phyloP scores from a whole-genome alignment of 2,329 filamentous ascomycete species.

The Albifimbria verrucaria region DNA sequence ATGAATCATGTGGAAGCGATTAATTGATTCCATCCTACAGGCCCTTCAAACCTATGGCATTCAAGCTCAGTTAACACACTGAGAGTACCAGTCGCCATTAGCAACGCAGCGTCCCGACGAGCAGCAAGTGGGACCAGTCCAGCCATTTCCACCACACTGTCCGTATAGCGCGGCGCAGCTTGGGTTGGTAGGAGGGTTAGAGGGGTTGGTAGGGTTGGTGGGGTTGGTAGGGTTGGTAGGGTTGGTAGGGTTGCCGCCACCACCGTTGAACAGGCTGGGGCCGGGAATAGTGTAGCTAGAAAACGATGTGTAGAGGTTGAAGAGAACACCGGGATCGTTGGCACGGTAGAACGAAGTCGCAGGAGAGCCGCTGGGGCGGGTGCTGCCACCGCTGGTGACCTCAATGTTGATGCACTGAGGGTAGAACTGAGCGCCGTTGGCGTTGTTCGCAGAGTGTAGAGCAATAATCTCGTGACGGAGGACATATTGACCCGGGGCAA shows the following conservation, averaged over 20 bases:
- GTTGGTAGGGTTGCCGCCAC: too few species aligned
- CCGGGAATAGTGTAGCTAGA: constrained; percentile 28
- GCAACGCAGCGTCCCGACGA: neutral
- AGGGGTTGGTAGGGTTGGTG: too few species aligned
- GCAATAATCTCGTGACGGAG: constrained; percentile 52
- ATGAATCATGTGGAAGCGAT: too few species aligned
- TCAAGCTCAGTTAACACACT: too few species aligned
- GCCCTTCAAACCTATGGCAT: too few species aligned
- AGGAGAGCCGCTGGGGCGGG: constrained; percentile 18
- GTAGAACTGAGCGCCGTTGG: constrained; percentile 48
- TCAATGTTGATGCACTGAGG: too few species aligned
- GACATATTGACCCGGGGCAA: constrained; percentile 41
- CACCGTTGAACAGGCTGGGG: constrained; percentile 12
- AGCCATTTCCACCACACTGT: neutral
- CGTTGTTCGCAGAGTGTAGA: constrained; percentile 37
- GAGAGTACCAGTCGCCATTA: neutral
- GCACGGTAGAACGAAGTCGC: constrained; percentile 31
- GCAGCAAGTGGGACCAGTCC: neutral
- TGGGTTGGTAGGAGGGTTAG: neutral
- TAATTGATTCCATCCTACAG: too few species aligned
- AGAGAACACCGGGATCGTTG: constrained; percentile 29
- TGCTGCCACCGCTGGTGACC: constrained; percentile 36
- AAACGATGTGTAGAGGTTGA: constrained; percentile 30
- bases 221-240: neutral
- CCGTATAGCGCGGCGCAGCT: neutral